Evolutionary conservation across 371 early-diverging fungal genomes (phyloP).

Genomic region (Capillidium rhysosporum): DNA sequence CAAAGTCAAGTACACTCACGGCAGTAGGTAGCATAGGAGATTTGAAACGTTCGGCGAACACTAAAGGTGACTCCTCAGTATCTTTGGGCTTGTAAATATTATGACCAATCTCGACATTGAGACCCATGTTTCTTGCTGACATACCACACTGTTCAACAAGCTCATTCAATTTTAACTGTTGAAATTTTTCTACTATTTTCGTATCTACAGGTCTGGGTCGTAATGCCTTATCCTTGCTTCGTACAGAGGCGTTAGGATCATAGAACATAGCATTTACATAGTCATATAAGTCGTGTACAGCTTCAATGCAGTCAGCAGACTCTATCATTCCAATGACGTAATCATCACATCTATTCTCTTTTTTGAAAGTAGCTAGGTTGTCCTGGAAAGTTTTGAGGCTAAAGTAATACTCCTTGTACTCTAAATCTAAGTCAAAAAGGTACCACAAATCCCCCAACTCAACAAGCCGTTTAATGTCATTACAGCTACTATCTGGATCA

Average conservation of each 20-base stretch:
- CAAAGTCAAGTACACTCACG: conserved; percentile 28
- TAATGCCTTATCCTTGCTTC: background rate
- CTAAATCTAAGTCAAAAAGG: conserved; percentile 65
- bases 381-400: background rate
- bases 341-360: conserved; percentile 13
- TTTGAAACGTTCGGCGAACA: conserved; percentile 35
- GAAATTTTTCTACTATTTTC: conserved; percentile 26
- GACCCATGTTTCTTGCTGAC: conserved; percentile 37
- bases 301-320: conserved; percentile 37
- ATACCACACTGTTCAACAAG: conserved; percentile 37
- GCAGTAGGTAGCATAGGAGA: conserved; percentile 26
- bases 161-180: conserved; percentile 24
- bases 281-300: conserved; percentile 48
- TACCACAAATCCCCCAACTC: conserved; percentile 62
- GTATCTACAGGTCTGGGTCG: background rate
- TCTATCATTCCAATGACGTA: conserved; percentile 23
- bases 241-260: background rate
- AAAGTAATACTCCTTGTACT: conserved; percentile 39
- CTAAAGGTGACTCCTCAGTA: conserved; percentile 23
- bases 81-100: conserved; percentile 36
- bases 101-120: conserved; percentile 29
- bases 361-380: background rate
- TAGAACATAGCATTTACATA: conserved; percentile 37
- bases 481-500: conserved; percentile 18
- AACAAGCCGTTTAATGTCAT: conserved; percentile 17